Conservation (phyloP, 2,329 filamentous ascomycete species). For the Claviceps humidiphila region DNA sequence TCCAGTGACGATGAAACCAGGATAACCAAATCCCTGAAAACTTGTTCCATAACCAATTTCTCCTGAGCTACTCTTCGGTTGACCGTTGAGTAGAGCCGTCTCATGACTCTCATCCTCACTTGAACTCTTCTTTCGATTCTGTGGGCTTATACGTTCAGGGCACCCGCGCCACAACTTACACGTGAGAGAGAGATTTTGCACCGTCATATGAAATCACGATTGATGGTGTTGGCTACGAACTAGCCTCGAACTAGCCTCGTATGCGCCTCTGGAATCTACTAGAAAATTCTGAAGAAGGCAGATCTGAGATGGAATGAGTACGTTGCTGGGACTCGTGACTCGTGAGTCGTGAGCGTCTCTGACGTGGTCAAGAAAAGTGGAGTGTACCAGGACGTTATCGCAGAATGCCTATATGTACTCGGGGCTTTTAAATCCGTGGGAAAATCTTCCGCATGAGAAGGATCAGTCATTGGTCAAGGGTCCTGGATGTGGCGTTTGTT, state of each 20-base stretch:
- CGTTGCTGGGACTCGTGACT: background rate
- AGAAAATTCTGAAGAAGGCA: background rate
- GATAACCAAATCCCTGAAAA: too few relatives aligned
- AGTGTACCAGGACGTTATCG: background rate
- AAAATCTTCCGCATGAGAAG: background rate
- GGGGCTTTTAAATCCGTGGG: background rate
- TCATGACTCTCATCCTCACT: too few relatives aligned
- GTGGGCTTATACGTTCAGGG: background rate
- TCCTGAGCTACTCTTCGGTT: too few relatives aligned
- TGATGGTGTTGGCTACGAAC: background rate
- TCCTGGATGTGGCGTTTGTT: background rate
- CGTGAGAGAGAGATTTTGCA: background rate
- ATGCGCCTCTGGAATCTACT: background rate
- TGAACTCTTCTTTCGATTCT: background rate
- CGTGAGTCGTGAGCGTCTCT: background rate
- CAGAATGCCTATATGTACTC: background rate
- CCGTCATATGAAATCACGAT: background rate
- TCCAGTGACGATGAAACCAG: too few relatives aligned
- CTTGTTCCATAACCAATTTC: too few relatives aligned
- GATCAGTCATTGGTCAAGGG: background rate
- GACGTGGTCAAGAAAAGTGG: background rate
- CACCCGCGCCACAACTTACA: background rate
- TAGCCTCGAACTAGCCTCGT: background rate
- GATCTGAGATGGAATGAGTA: background rate
- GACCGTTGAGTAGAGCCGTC: too few relatives aligned